Percentiles rank a stretch among this genome's conserved stretches.
Evolutionary conservation across 176 grass and related monocot species (phyloP).

Genomic region (Carex parvula): DNA sequence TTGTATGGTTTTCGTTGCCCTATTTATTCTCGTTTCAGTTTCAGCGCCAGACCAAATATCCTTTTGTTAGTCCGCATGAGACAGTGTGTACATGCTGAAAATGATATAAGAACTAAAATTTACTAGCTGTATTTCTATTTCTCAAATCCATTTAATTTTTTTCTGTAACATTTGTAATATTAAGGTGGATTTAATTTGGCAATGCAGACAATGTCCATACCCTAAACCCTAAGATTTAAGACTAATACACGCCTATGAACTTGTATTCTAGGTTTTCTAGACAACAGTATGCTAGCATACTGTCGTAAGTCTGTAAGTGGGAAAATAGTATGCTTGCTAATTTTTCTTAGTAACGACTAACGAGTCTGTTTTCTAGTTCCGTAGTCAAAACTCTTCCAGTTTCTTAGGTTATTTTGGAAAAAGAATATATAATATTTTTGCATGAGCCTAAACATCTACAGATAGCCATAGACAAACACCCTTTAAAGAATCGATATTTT

Average conservation of each 20-base stretch:
- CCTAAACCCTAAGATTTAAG: neutral
- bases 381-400: neutral
- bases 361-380: neutral
- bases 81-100: neutral
- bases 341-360: neutral
- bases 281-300: too few species aligned
- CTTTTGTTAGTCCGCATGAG: neutral
- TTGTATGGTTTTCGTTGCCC: neutral
- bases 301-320: neutral
- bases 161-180: neutral
- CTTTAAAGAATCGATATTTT: neutral
- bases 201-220: neutral
- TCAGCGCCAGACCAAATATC: neutral
- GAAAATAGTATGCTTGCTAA: neutral
- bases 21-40: neutral
- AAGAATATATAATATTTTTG: neutral
- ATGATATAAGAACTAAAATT: neutral
- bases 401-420: neutral
- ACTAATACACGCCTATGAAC: neutral
- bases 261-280: too few species aligned
- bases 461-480: neutral
- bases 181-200: neutral
- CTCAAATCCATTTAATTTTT: slow-evolving; percentile 3
- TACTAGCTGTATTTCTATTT: neutral
- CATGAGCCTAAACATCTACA: neutral